Conservation (phyloP, 371 early-diverging fungal genomes). For the Racocetra persica region DNA sequence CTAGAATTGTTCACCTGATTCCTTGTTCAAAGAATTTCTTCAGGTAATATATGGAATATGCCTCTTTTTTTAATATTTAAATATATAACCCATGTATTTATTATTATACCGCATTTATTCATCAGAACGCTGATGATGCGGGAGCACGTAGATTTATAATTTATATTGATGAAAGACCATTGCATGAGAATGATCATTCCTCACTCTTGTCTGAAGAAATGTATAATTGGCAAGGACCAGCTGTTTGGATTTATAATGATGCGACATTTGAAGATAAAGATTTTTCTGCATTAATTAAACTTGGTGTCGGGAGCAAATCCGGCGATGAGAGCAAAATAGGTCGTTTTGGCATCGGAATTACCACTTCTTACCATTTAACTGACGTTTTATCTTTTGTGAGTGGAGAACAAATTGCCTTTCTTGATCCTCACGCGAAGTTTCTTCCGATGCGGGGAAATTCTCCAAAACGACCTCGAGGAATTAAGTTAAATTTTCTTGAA, state of each 20-base stretch:
- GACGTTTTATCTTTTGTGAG: constrained; percentile 38
- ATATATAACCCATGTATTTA: constrained; percentile 15
- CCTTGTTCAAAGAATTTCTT: constrained; percentile 3
- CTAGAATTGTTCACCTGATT: background rate
- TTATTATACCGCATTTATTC: background rate
- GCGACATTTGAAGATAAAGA: constrained; percentile 46
- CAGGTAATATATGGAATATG: background rate
- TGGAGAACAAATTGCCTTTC: constrained; percentile 49
- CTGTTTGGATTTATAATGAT: constrained; percentile 51
- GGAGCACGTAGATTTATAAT: constrained; percentile 45
- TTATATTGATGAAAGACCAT: constrained; percentile 43
- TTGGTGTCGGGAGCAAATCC: constrained; percentile 49
- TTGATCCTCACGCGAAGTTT: constrained; percentile 45
- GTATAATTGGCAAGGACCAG: constrained; percentile 53
- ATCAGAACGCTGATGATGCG: constrained; percentile 52
- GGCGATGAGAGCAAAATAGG: constrained; percentile 23
- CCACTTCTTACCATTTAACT: background rate
- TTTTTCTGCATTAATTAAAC: constrained; percentile 43
- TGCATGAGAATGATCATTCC: background rate
- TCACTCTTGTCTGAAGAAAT: constrained; percentile 34
- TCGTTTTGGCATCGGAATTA: constrained; percentile 28
- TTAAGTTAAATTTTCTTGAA: constrained; percentile 24
- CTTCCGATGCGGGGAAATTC: constrained; percentile 38
- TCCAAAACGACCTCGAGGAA: background rate
- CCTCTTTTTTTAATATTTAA: background rate